Percentiles rank a stretch among this genome's conserved stretches.
phyloP scores from a whole-genome alignment of 2,329 filamentous ascomycete species.

The Fusarium mangiferae region DNA sequence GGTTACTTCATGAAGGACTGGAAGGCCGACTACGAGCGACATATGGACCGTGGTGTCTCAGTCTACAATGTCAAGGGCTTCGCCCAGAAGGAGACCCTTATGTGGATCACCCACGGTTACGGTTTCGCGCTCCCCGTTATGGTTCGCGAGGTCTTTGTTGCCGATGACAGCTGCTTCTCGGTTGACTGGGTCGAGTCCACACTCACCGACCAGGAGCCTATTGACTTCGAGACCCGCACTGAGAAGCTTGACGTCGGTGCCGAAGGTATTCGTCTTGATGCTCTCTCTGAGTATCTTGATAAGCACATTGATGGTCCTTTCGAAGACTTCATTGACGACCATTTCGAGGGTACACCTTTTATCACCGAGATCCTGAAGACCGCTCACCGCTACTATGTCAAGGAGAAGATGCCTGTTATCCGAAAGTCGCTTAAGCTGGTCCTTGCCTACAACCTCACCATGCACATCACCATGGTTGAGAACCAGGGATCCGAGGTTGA shows the following conservation, averaged over 20 bases:
- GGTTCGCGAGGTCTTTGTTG: constrained; percentile 92
- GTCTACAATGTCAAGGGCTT: constrained; percentile 95
- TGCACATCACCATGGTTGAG: constrained; percentile 95
- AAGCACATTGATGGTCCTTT: constrained; percentile 93
- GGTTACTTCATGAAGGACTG: constrained; percentile 99
- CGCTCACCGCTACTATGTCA: constrained; percentile 90
- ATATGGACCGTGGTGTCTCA: constrained; percentile 86
- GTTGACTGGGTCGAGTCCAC: constrained; percentile 92
- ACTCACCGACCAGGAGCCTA: constrained; percentile 73
- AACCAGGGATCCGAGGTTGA: constrained; percentile 83
- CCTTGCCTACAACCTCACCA: constrained; percentile 92
- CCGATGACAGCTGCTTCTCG: constrained; percentile 91
- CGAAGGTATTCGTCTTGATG: constrained; percentile 83
- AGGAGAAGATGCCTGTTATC: constrained; percentile 88
- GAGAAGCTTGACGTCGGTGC: constrained; percentile 89
- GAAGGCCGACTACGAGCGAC: constrained; percentile 96
- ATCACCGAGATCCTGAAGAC: constrained; percentile 97
- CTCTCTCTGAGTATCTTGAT: constrained; percentile 92
- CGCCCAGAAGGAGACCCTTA: constrained; percentile 70
- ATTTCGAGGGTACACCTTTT: constrained; percentile 95
- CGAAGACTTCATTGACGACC: constrained; percentile 93
- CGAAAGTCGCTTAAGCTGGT: constrained; percentile 96
- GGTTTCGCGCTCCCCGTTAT: constrained; percentile 92
- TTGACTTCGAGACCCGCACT: constrained; percentile 86
- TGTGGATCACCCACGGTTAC: constrained; percentile 97